Conservation (phyloP, 495 filamentous ascomycete genomes). For the Penicillium fimorum region DNA sequence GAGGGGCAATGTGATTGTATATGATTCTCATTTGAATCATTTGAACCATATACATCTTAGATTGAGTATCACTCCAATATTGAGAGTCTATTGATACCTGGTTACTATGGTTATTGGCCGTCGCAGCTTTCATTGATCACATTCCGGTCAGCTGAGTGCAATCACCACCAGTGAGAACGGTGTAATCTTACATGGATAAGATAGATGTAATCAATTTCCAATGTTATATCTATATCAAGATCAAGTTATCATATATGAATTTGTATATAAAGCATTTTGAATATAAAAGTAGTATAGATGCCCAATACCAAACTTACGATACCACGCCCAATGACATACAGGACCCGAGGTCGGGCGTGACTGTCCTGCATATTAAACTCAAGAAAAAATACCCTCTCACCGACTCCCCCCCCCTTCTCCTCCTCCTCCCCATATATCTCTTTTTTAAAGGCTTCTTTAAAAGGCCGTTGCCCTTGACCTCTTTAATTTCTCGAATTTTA, state of each 20-base stretch:
- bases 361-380: conserved; percentile 20
- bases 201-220: neutral
- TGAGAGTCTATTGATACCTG: neutral
- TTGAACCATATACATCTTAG: neutral
- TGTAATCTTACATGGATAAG: neutral
- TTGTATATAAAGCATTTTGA: too few relatives aligned
- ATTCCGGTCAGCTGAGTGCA: neutral
- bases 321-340: conserved; percentile 3
- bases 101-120: neutral
- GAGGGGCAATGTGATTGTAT: neutral
- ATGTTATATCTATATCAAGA: too few relatives aligned
- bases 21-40: neutral
- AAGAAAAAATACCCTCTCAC: conserved; percentile 28
- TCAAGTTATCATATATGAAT: too few relatives aligned
- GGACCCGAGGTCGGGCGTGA: conserved; percentile 11
- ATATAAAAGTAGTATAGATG: neutral
- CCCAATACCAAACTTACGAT: conserved; percentile 25
- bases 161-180: neutral
- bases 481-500: conserved; percentile 9
- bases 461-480: conserved; percentile 42
- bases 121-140: neutral
- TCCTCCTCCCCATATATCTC: conserved; percentile 11
- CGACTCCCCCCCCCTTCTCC: conserved; percentile 28
- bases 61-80: neutral
- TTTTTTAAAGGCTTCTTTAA: conserved; percentile 13